Evolutionary conservation across 495 filamentous ascomycete genomes (phyloP).

Genomic region (Darksidea phi): DNA sequence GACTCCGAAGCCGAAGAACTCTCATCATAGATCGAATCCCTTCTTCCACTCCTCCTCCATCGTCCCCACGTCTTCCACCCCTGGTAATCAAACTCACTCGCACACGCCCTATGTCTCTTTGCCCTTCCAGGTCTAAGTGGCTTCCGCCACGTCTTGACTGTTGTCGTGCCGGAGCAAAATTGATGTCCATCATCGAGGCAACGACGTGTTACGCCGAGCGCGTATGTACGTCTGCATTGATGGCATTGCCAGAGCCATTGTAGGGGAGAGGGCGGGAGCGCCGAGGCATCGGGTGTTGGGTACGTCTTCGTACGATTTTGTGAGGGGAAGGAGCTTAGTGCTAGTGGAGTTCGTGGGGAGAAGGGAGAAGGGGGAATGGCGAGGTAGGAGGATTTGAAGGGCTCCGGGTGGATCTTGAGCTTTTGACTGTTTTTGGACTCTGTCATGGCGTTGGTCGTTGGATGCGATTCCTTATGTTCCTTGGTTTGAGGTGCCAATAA

Average conservation of each 20-base stretch:
- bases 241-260: conserved; percentile 53
- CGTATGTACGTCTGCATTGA: conserved; percentile 46
- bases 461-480: not conserved
- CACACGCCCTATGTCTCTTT: conserved; percentile 44
- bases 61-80: conserved; percentile 48
- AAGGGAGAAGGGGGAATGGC: conserved; percentile 43
- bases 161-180: conserved; percentile 50
- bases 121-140: conserved; percentile 31
- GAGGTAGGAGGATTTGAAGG: conserved; percentile 42
- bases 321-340: not conserved
- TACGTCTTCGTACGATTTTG: not conserved
- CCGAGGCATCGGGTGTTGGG: conserved; percentile 2
- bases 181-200: conserved; percentile 52
- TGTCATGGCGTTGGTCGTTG: conserved; percentile 3
- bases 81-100: conserved; percentile 50
- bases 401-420: conserved; percentile 27
- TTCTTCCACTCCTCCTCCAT: conserved; percentile 39
- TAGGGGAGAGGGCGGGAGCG: conserved; percentile 35
- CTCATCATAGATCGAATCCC: conserved; percentile 5
- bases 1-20: not conserved
- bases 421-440: not conserved
- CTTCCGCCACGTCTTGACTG: conserved; percentile 34
- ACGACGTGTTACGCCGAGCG: conserved; percentile 47
- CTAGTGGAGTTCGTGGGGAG: conserved; percentile 35
- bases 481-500: not conserved